phyloP scores from a whole-genome alignment of 2,329 filamentous ascomycete species.

The Xylaria sp. region DNA sequence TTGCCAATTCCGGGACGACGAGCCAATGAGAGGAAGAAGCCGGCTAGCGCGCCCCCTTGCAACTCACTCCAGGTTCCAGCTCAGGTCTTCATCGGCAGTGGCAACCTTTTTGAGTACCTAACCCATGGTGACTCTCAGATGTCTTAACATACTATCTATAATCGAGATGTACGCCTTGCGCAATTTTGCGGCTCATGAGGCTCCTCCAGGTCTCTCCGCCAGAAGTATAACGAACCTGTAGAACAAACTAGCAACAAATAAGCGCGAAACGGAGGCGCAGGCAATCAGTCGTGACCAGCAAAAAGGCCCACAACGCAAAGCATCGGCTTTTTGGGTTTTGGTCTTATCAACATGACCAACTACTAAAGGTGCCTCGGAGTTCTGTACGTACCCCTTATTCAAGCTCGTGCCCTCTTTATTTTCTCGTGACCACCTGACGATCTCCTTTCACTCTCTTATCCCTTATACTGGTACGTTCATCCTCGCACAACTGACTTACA shows the following conservation, averaged over 20 bases:
- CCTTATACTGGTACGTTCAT: background rate
- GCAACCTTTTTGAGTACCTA: background rate
- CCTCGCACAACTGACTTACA: background rate
- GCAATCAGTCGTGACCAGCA: conserved; percentile 9
- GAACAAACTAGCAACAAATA: conserved; percentile 22
- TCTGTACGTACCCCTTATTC: conserved; percentile 8
- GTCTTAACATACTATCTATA: background rate
- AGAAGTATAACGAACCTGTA: background rate
- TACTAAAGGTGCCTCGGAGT: conserved; percentile 3
- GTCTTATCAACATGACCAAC: conserved; percentile 17
- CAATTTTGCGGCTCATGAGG: background rate
- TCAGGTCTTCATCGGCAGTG: background rate
- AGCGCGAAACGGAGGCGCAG: background rate
- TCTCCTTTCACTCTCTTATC: background rate
- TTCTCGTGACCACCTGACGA: conserved; percentile 5
- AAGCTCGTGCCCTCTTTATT: conserved; percentile 12
- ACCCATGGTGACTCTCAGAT: background rate
- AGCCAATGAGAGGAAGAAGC: conserved; percentile 17
- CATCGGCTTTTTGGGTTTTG: conserved; percentile 20
- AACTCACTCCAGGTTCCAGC: background rate
- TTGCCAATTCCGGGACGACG: conserved; percentile 13
- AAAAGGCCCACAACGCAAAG: conserved; percentile 35
- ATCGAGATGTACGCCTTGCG: background rate
- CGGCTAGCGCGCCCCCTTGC: conserved; percentile 8
- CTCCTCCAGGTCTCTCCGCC: background rate